A percentile compares a stretch with the other conserved stretches of the same genome.
phyloP scores from a whole-genome alignment of 345 rosid genomes.

The Cardamine chenopodiifolia region DNA sequence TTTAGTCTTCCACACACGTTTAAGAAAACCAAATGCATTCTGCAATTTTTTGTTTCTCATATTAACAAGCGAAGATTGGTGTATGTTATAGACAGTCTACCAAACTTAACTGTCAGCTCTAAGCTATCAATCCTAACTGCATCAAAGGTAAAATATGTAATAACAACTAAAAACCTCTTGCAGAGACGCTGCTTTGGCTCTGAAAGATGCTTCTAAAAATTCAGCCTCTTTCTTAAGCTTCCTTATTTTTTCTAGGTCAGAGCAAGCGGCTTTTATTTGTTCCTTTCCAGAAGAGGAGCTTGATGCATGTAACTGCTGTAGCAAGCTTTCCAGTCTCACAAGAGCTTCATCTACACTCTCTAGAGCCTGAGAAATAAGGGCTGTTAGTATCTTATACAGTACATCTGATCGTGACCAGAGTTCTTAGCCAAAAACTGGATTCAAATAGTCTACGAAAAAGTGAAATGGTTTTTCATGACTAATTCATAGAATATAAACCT shows the following conservation, averaged over 20 bases:
- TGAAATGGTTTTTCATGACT: conserved; percentile 3
- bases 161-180: conserved; percentile 60
- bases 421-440: conserved; percentile 18
- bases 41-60: not conserved
- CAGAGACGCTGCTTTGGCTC: conserved; percentile 89
- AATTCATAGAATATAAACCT: conserved; percentile 49
- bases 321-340: conserved; percentile 78
- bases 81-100: conserved; percentile 9
- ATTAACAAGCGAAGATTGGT: conserved; percentile 2
- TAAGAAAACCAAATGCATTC: conserved; percentile 24
- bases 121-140: conserved; percentile 7
- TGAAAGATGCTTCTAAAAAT: conserved; percentile 93
- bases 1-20: conserved; percentile 27
- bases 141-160: not conserved
- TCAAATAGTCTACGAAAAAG: not conserved
- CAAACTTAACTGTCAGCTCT: conserved; percentile 5
- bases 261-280: conserved; percentile 90
- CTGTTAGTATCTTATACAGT: conserved; percentile 21
- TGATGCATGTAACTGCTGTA: conserved; percentile 72
- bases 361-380: conserved; percentile 65
- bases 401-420: conserved; percentile 25
- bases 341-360: conserved; percentile 93
- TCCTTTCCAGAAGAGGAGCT: conserved; percentile 83
- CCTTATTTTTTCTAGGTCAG: conserved; percentile 93
- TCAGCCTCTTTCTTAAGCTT: conserved; percentile 98